phyloP scores from a whole-genome alignment of 116 monocot genomes.

The Dioscorea cayenensis region DNA sequence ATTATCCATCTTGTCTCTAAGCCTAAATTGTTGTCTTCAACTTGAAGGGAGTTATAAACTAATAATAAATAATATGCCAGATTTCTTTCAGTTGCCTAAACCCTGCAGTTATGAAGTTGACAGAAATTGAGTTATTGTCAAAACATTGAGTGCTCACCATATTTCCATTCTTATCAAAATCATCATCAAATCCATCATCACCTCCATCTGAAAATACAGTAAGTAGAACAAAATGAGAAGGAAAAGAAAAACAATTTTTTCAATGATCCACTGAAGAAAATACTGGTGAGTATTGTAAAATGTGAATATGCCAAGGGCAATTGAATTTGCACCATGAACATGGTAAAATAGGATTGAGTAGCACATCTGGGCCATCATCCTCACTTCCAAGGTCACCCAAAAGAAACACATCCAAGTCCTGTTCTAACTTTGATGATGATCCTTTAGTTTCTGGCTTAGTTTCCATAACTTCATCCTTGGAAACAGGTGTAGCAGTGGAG shows the following conservation, averaged over 20 bases:
- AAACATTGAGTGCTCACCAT: neutral
- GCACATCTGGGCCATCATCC: conserved; percentile 72
- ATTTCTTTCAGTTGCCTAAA: neutral
- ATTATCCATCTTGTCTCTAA: too few relatives aligned
- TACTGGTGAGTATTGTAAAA: too few relatives aligned
- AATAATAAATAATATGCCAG: neutral
- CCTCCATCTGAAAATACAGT: conserved; percentile 48
- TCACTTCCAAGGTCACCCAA: conserved; percentile 83
- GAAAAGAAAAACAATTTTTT: neutral
- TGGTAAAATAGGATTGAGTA: neutral
- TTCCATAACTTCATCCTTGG: conserved; percentile 11
- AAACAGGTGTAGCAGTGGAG: conserved; percentile 10
- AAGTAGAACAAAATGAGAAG: neutral
- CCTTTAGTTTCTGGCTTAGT: conserved; percentile 42
- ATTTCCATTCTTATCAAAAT: conserved; percentile 69
- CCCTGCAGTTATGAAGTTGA: neutral
- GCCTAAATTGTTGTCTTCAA: too few relatives aligned
- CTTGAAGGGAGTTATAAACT: too few relatives aligned
- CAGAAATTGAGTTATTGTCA: too few relatives aligned
- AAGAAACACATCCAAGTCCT: conserved; percentile 93
- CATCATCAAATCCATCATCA: conserved; percentile 61
- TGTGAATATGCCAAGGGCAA: too few relatives aligned
- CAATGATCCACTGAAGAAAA: neutral
- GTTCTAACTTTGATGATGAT: conserved; percentile 45
- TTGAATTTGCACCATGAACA: neutral